These are phyloP conservation scores for Lipomyces kockii DNA, from an alignment of 805 yeast genomes.

Conservation along the genomic window DNA sequence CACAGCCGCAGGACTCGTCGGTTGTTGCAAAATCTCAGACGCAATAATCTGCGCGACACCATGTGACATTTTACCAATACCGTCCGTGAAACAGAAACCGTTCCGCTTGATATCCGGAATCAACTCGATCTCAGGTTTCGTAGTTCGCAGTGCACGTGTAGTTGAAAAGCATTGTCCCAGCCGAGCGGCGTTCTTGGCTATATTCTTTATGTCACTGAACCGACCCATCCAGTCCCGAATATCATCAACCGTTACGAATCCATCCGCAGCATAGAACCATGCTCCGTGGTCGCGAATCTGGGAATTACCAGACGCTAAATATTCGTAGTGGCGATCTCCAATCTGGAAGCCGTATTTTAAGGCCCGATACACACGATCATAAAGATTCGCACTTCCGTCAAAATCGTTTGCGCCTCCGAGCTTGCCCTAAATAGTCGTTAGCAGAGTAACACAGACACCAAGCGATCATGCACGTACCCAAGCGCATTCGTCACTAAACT, in stretches of 20 bases:
- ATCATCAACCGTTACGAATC: slow-evolving; percentile 3
- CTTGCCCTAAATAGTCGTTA: slow-evolving; percentile 5
- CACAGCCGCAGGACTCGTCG: slow-evolving; percentile 16
- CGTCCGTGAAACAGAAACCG: slow-evolving; percentile 20
- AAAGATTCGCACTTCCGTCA: not conserved
- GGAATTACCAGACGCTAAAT: slow-evolving; percentile 14
- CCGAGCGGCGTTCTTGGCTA: slow-evolving; percentile 14
- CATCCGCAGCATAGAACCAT: slow-evolving; percentile 15
- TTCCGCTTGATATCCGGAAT: slow-evolving; percentile 12
- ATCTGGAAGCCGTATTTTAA: slow-evolving; percentile 9
- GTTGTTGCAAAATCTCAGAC: slow-evolving; percentile 6
- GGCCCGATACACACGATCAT: slow-evolving; percentile 8
- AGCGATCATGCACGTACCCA: not conserved
- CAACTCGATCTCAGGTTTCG: slow-evolving; percentile 47
- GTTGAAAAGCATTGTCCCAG: slow-evolving; percentile 17
- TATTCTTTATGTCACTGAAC: not conserved
- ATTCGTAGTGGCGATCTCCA: slow-evolving; percentile 11
- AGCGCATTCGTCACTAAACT: slow-evolving; percentile 8
- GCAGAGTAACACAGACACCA: not conserved
- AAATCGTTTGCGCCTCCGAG: not conserved
- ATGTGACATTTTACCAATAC: slow-evolving; percentile 25
- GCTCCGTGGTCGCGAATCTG: slow-evolving; percentile 19
- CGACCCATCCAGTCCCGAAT: slow-evolving; percentile 15
- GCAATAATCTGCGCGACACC: slow-evolving; percentile 15
- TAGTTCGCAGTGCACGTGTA: slow-evolving; percentile 13